Evolutionary conservation across 1,284 basidiomycete species (phyloP).

Genomic region (Leucoagaricus sp.): DNA sequence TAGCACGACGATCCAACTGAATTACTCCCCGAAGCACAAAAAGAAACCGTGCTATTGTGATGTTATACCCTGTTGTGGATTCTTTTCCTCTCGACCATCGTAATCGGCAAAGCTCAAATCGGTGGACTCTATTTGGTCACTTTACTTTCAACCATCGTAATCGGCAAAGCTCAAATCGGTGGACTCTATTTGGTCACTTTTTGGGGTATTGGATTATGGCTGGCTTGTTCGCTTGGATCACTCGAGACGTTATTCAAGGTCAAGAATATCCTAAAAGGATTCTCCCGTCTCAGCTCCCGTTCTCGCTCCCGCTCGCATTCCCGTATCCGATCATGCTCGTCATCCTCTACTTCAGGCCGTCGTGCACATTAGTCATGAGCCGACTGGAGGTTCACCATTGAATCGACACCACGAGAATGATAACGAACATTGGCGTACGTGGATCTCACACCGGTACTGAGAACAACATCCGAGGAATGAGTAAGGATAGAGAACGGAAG

Average conservation of each 20-base stretch:
- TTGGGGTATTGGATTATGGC: conserved; percentile 54
- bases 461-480: conserved; percentile 5
- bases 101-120: conserved; percentile 42
- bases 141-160: conserved; percentile 45
- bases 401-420: conserved; percentile 11
- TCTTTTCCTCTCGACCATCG: conserved; percentile 52
- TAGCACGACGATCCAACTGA: conserved; percentile 17
- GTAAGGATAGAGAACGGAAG: conserved; percentile 21
- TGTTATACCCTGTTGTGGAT: conserved; percentile 58
- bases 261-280: not conserved
- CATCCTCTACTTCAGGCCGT: not conserved
- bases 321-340: too few species aligned
- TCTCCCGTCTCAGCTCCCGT: not conserved
- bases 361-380: not conserved
- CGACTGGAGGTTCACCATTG: conserved; percentile 51
- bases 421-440: conserved; percentile 15
- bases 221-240: conserved; percentile 46
- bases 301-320: not conserved
- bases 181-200: conserved; percentile 57
- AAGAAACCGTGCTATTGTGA: conserved; percentile 46
- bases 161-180: conserved; percentile 46
- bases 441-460: conserved; percentile 1
- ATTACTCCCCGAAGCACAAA: conserved; percentile 38
- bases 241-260: conserved; percentile 15
- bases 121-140: conserved; percentile 61